Evolutionary conservation across 1,284 basidiomycete species (phyloP).

Genomic region (Ceratobasidium sp.): DNA sequence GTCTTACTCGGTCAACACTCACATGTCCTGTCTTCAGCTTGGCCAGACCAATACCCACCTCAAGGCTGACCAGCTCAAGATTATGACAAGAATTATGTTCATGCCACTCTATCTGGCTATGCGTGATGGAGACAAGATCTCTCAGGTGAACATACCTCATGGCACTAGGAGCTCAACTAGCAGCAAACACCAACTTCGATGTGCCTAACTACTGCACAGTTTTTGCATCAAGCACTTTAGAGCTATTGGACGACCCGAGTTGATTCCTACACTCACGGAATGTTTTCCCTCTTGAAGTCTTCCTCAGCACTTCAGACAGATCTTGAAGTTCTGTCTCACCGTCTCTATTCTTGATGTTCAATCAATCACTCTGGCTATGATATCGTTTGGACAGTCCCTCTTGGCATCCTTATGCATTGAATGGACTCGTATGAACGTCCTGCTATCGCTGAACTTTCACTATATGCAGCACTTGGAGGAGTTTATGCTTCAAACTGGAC

Average conservation of each 20-base stretch:
- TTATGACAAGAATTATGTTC: neutral
- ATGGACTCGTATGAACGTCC: neutral
- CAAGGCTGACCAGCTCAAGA: slow-evolving; percentile 32
- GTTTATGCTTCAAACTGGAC: slow-evolving; percentile 1
- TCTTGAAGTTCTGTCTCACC: slow-evolving; percentile 10
- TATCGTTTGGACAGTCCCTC: neutral
- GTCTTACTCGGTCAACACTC: neutral
- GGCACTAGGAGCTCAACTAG: neutral
- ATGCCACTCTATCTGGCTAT: slow-evolving; percentile 6
- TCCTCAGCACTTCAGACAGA: neutral
- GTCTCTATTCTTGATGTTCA: neutral
- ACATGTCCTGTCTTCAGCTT: neutral
- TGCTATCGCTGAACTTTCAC: slow-evolving; percentile 3
- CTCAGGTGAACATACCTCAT: neutral
- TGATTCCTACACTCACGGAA: neutral
- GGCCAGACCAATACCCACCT: neutral
- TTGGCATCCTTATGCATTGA: neutral
- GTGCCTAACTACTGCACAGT: neutral
- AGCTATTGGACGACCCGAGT: slow-evolving; percentile 10
- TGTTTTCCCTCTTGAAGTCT: slow-evolving; percentile 16
- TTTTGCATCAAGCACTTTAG: neutral
- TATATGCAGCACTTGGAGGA: slow-evolving; percentile 19
- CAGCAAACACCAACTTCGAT: neutral
- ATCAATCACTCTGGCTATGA: neutral
- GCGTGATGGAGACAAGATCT: neutral